These are phyloP conservation scores for Populus davidiana DNA, from an alignment of 345 rosid species.

Conservation along the genomic window DNA sequence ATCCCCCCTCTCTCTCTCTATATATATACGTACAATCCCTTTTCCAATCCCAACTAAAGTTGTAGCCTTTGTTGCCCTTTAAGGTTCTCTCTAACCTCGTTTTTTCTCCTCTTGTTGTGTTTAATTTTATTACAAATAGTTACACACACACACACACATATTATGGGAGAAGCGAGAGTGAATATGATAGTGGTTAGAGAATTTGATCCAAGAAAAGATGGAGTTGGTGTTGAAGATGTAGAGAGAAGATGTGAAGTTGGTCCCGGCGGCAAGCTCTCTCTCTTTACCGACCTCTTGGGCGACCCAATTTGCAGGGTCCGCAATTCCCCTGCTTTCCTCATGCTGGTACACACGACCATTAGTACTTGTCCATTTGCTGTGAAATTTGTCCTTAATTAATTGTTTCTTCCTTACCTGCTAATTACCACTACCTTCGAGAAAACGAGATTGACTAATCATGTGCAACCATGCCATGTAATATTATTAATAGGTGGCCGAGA, in stretches of 20 bases:
- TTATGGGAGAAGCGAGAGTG: slow-evolving; percentile 20
- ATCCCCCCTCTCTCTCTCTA: slow-evolving; percentile 9
- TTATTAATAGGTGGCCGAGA: slow-evolving; percentile 72
- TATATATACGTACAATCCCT: not conserved
- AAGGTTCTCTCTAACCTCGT: not conserved
- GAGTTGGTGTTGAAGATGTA: slow-evolving; percentile 56
- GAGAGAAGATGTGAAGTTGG: slow-evolving; percentile 93
- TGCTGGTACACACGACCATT: slow-evolving; percentile 56
- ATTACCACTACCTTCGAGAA: no score
- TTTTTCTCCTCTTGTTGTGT: not conserved
- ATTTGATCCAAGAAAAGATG: slow-evolving; percentile 59
- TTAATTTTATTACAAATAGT: not conserved
- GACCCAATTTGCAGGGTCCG: slow-evolving; percentile 99
- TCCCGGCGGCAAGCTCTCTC: slow-evolving; percentile 65
- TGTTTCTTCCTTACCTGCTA: not conserved
- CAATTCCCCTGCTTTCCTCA: slow-evolving; percentile 89
- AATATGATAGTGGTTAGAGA: slow-evolving; percentile 57
- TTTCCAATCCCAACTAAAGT: no score
- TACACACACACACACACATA: not conserved
- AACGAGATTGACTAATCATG: not conserved
- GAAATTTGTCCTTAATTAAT: not conserved
- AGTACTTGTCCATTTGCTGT: not conserved
- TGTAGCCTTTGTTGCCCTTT: not conserved
- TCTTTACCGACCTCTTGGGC: slow-evolving; percentile 93
- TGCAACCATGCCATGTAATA: not conserved